Conservation (phyloP, 306 rosid genomes). For the Pyrus pyrifolia region DNA sequence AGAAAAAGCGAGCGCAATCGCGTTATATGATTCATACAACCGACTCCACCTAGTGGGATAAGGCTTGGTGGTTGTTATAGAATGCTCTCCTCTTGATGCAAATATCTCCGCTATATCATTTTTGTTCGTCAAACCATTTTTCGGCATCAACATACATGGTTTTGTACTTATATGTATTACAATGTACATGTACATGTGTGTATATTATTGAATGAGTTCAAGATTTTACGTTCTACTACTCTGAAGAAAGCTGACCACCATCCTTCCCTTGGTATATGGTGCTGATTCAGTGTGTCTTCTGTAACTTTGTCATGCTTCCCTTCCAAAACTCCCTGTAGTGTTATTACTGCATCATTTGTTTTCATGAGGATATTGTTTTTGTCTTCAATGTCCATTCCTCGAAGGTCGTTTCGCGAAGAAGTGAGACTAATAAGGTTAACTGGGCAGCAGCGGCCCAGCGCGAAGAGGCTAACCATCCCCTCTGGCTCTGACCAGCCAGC, state of each 20-base stretch:
- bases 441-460: slow-evolving; percentile 70
- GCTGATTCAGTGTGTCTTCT: slow-evolving; percentile 31
- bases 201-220: not conserved
- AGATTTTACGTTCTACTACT: slow-evolving; percentile 49
- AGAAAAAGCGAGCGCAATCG: fast-evolving
- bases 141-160: too few relatives aligned
- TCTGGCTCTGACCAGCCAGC: slow-evolving; percentile 19
- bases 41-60: too few relatives aligned
- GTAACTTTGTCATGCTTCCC: slow-evolving; percentile 66
- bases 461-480: slow-evolving; percentile 32
- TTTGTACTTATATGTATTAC: too few relatives aligned
- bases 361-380: slow-evolving; percentile 29
- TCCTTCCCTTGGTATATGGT: slow-evolving; percentile 42
- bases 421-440: slow-evolving; percentile 60
- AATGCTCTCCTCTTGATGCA: too few relatives aligned
- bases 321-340: slow-evolving; percentile 66
- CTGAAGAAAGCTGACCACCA: slow-evolving; percentile 74
- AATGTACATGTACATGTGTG: too few relatives aligned
- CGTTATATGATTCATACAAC: too few relatives aligned
- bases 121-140: too few relatives aligned
- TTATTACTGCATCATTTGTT: slow-evolving; percentile 62
- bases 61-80: too few relatives aligned
- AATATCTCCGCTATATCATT: too few relatives aligned
- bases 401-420: slow-evolving; percentile 49
- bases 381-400: slow-evolving; percentile 23